These are phyloP conservation scores for Hibiscus tridactylites DNA, from an alignment of 345 rosid species.

Conservation along the genomic window DNA sequence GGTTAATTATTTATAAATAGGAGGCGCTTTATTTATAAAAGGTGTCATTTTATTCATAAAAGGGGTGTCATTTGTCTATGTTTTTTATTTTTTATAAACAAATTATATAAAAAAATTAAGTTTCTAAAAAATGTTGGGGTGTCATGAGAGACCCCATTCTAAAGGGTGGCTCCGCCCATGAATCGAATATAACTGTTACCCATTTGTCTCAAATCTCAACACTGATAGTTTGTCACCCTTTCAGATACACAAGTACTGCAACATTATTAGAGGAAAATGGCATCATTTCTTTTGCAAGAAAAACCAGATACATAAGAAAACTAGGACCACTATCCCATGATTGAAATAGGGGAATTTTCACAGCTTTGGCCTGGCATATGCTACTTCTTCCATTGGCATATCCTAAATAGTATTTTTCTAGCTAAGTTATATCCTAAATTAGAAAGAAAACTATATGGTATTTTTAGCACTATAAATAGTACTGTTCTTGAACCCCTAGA, in stretches of 20 bases:
- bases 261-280: not conserved
- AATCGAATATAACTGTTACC: not conserved
- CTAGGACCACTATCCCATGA: slow-evolving; percentile 28
- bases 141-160: no score
- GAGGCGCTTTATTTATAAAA: no score
- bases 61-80: no score
- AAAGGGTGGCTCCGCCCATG: no score
- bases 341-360: slow-evolving; percentile 17
- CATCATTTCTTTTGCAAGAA: not conserved
- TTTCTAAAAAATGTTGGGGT: no score
- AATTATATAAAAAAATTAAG: no score
- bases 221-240: not conserved
- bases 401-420: not conserved
- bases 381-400: slow-evolving; percentile 13
- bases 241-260: not conserved
- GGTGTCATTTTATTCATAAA: no score
- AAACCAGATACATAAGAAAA: slow-evolving; percentile 1
- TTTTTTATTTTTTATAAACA: no score
- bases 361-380: slow-evolving; percentile 22
- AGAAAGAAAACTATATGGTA: not conserved
- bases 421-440: not conserved
- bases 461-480: not conserved
- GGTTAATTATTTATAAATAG: no score
- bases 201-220: not conserved
- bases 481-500: not conserved